Percentiles rank a stretch among this genome's conserved stretches.
phyloP scores from a whole-genome alignment of 805 yeast species.

The Suhomyces kilbournensis region DNA sequence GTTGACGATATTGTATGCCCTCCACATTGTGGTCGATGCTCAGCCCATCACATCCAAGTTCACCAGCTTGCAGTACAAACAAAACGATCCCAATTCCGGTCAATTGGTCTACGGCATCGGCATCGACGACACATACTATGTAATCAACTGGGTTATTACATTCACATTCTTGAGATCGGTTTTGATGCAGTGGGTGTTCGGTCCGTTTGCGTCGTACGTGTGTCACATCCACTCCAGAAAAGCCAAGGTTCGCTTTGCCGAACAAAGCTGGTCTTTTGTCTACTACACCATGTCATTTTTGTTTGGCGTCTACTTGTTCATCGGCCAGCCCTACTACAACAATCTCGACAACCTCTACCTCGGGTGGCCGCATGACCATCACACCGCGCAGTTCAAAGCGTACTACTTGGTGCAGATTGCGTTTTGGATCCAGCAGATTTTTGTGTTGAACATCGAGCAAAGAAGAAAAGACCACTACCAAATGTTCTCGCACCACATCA shows the following conservation, averaged over 20 bases:
- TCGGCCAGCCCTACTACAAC: conserved; percentile 55
- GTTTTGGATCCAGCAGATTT: conserved; percentile 77
- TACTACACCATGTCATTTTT: conserved; percentile 57
- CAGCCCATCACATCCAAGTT: conserved; percentile 32
- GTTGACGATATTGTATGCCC: conserved; percentile 23
- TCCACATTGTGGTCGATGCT: conserved; percentile 21
- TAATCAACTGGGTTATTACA: conserved; percentile 52
- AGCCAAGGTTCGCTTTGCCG: conserved; percentile 69
- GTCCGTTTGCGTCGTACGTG: conserved; percentile 49
- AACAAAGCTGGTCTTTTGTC: conserved; percentile 75
- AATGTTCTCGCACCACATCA: conserved; percentile 86
- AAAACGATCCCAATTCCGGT: conserved; percentile 8
- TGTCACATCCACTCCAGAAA: conserved; percentile 47
- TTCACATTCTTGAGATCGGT: conserved; percentile 58
- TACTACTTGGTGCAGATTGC: conserved; percentile 75
- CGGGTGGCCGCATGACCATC: conserved; percentile 71
- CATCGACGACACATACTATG: conserved; percentile 51
- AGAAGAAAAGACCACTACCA: conserved; percentile 79
- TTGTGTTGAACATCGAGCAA: conserved; percentile 73
- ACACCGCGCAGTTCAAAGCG: conserved; percentile 52
- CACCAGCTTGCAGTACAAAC: conserved; percentile 32
- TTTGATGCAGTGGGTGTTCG: conserved; percentile 55
- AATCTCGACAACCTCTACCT: conserved; percentile 57
- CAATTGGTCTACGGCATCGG: conserved; percentile 50
- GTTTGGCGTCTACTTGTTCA: conserved; percentile 58